phyloP scores from a whole-genome alignment of 2,329 filamentous ascomycete species.

The Botrytis cinerea region DNA sequence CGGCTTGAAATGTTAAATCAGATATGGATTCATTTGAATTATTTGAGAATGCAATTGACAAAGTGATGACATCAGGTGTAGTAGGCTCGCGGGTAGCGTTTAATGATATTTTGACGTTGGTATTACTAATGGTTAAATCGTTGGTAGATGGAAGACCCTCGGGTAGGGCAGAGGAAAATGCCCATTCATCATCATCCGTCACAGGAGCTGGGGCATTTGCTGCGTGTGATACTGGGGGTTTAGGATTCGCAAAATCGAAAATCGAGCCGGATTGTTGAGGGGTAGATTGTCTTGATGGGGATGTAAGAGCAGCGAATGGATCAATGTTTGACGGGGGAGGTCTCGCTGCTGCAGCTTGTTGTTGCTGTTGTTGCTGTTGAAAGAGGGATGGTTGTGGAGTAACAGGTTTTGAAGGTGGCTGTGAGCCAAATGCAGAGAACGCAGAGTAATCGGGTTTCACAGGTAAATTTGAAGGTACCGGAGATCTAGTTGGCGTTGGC shows the following conservation, averaged over 20 bases:
- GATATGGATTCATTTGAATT: constrained; percentile 68
- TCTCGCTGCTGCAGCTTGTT: constrained; percentile 43
- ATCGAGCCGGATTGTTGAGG: constrained; percentile 55
- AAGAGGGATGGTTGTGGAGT: constrained; percentile 55
- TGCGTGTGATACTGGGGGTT: constrained; percentile 41
- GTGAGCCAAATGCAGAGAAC: constrained; percentile 57
- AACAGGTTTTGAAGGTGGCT: constrained; percentile 51
- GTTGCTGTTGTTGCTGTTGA: constrained; percentile 45
- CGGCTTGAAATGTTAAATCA: constrained; percentile 86
- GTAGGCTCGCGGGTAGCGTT: constrained; percentile 60
- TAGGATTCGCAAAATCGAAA: constrained; percentile 44
- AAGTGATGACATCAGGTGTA: constrained; percentile 54
- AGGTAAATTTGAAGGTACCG: constrained; percentile 29
- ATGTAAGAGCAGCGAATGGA: constrained; percentile 55
- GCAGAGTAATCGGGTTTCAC: constrained; percentile 49
- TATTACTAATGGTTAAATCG: constrained; percentile 68
- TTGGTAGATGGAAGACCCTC: constrained; percentile 52
- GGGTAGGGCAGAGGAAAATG: constrained; percentile 84
- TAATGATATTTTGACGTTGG: constrained; percentile 71
- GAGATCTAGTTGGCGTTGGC: constrained; percentile 47
- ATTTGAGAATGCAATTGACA: constrained; percentile 84
- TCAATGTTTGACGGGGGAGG: constrained; percentile 51
- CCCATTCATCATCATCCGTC: constrained; percentile 87
- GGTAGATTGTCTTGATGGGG: constrained; percentile 47
- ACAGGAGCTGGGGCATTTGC: constrained; percentile 46